Base-by-base conservation (phyloP, 2,329 filamentous ascomycete species). In the Fusarium tanahbumbuense region DNA sequence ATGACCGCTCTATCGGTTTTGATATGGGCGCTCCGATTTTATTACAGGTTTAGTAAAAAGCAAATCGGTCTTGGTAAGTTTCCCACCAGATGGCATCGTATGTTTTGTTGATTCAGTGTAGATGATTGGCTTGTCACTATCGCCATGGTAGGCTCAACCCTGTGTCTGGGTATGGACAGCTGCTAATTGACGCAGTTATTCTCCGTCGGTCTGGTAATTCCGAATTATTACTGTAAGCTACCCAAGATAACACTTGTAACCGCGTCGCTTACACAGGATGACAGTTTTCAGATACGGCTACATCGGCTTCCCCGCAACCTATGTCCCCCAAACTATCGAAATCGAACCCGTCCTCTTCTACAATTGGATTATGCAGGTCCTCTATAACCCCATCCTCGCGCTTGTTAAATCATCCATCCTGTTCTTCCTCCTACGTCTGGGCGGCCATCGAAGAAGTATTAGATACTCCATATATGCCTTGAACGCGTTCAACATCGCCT, bases 301-400 rank as follows among this genome's bases (percentile, higher is more conserved):
- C 37, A 44, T 59, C 22, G 71, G 71, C 20, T 72, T 73, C 25
- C 42, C 25, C 4, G 70, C 57, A 2, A 30, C 23, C 28, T 18
- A 58, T 3, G 32, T 71, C 4, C 70, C 68, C 7, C 20, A 27
- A 62, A 6, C 55, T 54, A 1, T 72, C 27, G 46, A 73, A 8
- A 6, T 58, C 8, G 56, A 73, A 23, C 70, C 71, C 3, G 60
- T 64, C 5, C 49, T 73, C 3, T 73, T 70, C 10, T 73, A 71
- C 49, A 73, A 73, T 23, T 73, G 66, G 71, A 67, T 72, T 16
- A 64, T 73, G 58, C 71, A 73, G 37, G 71, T 73, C 4, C 63
- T 82, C 4, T 84, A 85, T 75, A 84, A 83, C 54, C 83, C 83
- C 0, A 81, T 84, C 46, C 70, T 85, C 4, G 81, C 81, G 6